Evolutionary conservation across 208 protist species (phyloP), one percentile per base, ranked within the genome.

Genomic region (Crithidia acanthocephali): DNA sequence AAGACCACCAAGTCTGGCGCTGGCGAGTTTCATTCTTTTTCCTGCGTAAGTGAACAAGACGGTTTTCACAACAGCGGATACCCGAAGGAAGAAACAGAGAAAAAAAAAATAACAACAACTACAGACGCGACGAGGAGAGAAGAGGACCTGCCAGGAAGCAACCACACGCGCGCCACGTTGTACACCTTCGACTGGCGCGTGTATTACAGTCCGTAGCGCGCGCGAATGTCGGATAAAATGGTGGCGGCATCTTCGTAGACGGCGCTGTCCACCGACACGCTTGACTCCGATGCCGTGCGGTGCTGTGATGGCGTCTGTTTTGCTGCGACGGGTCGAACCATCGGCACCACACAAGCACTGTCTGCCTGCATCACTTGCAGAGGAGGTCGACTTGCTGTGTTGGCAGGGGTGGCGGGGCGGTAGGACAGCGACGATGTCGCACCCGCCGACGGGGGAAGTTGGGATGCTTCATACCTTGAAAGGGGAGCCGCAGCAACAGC

Each of bases 201-300:
- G 35, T 15, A 25, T 68, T 63, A 84, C 27, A 88, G 63, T 15
- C 77, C 74, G 59, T 88, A 82, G 30, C 73, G 75, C 47, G 76
- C 68, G 40, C 77, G 68, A 48, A 88, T 88, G 44, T 85, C 77
- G 8, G 69, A 79, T 37, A 88, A 58, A 55, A 88, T 88, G 42
- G 77, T 69, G 35, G 63, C 68, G 1, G 80, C 84, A 30, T 85
- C 84, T 42, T 88, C 84, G 44, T 82, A 84, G 13, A 64, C 35
- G 25, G 62, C 47, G 55, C 37, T 62, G 37, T 42, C 60, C 23
- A 59, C 40, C 20, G 72, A 76, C 27, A 18, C 32, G 48, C 57
- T 71, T 2, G 45, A 58, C 45, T 76, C 72, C 4, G 72, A 70
- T 13, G 23, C 8, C 1, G 48, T 23, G 55, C 18, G 57, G 2